Conservation (phyloP, 2,329 filamentous ascomycete genomes). For the Diaporthe citri region DNA sequence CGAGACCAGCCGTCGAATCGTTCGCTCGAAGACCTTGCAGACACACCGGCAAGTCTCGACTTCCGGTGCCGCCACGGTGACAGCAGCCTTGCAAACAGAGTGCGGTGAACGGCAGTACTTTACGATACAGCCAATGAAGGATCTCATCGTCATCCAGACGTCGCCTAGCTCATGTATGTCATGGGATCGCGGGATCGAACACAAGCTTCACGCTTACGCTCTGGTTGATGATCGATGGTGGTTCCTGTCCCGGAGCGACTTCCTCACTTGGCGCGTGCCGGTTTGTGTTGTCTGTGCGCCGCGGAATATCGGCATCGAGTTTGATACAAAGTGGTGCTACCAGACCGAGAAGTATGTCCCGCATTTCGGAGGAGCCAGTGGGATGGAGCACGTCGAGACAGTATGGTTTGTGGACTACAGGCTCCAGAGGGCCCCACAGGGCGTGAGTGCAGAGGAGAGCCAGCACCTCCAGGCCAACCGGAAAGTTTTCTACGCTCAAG, state of each 20-base stretch:
- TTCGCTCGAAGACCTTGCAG: background rate
- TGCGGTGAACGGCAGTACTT: background rate
- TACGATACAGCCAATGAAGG: background rate
- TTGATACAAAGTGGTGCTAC: background rate
- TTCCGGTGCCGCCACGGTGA: background rate
- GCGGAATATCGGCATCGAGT: background rate
- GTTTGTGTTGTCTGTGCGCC: background rate
- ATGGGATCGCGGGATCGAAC: no score
- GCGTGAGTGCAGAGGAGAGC: no score
- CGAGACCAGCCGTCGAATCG: background rate
- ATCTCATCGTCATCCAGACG: background rate
- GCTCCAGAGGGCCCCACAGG: background rate
- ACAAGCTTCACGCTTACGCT: background rate
- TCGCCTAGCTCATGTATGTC: background rate
- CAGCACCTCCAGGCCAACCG: background rate
- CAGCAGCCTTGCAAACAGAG: background rate
- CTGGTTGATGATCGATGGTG: background rate
- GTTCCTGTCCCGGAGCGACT: background rate
- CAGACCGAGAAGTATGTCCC: background rate
- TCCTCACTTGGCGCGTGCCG: background rate
- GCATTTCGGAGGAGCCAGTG: background rate
- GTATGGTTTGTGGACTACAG: background rate
- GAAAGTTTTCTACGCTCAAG: background rate
- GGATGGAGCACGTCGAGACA: background rate
- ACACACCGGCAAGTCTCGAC: background rate